Conservation (phyloP, 495 filamentous ascomycete genomes). For the Beverwykella pulmonaria region DNA sequence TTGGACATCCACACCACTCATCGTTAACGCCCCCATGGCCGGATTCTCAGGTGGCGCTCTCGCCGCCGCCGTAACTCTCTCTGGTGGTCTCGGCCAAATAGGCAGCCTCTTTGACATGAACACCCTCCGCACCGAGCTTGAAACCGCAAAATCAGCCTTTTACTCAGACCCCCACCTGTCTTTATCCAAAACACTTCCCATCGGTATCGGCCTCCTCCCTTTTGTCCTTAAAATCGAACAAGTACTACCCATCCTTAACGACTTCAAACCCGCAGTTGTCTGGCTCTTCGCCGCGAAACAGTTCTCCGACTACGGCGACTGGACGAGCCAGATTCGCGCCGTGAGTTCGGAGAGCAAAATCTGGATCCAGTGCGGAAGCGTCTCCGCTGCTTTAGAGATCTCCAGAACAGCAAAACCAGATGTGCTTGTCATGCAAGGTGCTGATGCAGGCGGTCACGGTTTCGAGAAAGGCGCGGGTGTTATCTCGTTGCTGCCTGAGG, state of each 20-base stretch:
- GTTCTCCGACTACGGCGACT: slow-evolving; percentile 55
- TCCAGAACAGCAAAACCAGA: slow-evolving; percentile 53
- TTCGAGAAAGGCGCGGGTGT: slow-evolving; percentile 62
- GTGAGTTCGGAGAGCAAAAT: slow-evolving; percentile 55
- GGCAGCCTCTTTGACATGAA: slow-evolving; percentile 42
- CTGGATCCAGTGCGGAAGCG: slow-evolving; percentile 69
- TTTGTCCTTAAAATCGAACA: slow-evolving; percentile 56
- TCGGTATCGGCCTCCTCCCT: slow-evolving; percentile 66
- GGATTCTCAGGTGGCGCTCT: slow-evolving; percentile 64
- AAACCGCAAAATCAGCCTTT: slow-evolving; percentile 26
- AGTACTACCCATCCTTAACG: slow-evolving; percentile 50
- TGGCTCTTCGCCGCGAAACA: slow-evolving; percentile 71
- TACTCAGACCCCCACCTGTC: slow-evolving; percentile 2
- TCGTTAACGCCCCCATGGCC: slow-evolving; percentile 73
- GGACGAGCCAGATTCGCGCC: slow-evolving; percentile 57
- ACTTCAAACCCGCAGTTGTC: slow-evolving; percentile 61
- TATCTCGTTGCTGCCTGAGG: slow-evolving; percentile 60
- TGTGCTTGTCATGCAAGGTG: slow-evolving; percentile 71
- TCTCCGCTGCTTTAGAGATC: slow-evolving; percentile 57
- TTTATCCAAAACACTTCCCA: slow-evolving; percentile 49
- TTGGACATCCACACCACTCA: slow-evolving; percentile 64
- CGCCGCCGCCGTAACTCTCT: slow-evolving; percentile 61
- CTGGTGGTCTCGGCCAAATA: slow-evolving; percentile 57
- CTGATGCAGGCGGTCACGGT: slow-evolving; percentile 77
- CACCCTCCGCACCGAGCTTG: slow-evolving; percentile 31